Conservation (phyloP, 352 stramenopile species). For the Pythium apleroticum region DNA sequence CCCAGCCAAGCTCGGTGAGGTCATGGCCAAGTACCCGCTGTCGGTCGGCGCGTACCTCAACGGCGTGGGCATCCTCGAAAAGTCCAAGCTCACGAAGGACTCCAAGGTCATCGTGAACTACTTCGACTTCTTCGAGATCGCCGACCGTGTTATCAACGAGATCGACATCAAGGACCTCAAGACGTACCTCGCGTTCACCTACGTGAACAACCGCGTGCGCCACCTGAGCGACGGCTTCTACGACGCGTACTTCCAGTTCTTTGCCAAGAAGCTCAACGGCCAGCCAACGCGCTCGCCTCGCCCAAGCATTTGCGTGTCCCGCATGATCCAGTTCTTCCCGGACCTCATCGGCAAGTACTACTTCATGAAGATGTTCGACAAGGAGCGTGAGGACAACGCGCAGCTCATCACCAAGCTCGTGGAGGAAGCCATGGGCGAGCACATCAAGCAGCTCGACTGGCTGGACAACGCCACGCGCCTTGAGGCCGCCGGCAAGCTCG, state of each 20-base stretch:
- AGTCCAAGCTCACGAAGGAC: conserved; percentile 36
- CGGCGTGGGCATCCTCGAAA: conserved; percentile 40
- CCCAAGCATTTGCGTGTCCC: conserved; percentile 60
- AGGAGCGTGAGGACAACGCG: conserved; percentile 64
- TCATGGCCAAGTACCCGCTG: conserved; percentile 46
- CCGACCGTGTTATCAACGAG: conserved; percentile 36
- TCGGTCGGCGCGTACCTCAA: conserved; percentile 52
- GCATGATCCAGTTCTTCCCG: conserved; percentile 35
- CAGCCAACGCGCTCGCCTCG: conserved; percentile 56
- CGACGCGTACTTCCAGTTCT: conserved; percentile 89
- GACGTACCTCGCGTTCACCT: conserved; percentile 53
- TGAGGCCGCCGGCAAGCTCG: conserved; percentile 83
- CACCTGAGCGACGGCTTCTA: conserved; percentile 68
- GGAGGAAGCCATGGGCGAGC: conserved; percentile 70
- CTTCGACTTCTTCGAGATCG: conserved; percentile 50
- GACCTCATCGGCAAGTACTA: conserved; percentile 77
- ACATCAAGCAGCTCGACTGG: conserved; percentile 88
- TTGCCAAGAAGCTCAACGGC: conserved; percentile 67
- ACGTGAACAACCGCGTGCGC: conserved; percentile 41
- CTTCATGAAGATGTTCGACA: conserved; percentile 75
- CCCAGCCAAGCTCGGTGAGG: conserved; percentile 80
- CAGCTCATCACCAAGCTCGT: conserved; percentile 84
- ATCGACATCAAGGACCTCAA: conserved; percentile 50
- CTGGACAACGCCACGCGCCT: conserved; percentile 81
- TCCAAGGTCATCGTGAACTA: conserved; percentile 50